Evolutionary conservation across 345 rosid genomes (phyloP).

Genomic region (Eucalyptus marginata): DNA sequence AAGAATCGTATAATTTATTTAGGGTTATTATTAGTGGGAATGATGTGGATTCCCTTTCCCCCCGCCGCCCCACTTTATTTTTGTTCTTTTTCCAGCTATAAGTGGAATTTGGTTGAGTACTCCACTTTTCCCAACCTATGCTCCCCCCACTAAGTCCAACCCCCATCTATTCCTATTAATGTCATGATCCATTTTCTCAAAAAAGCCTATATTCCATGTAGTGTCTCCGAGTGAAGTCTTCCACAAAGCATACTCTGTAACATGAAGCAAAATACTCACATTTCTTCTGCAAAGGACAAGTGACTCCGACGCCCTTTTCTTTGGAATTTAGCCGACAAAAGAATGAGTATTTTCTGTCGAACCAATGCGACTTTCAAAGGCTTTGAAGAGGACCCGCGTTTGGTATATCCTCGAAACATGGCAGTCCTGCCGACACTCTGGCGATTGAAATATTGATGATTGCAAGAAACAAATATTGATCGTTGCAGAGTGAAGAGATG

Average conservation of each 20-base stretch:
- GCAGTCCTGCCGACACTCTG: background rate
- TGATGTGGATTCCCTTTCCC: background rate
- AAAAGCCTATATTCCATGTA: background rate
- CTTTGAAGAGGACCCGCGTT: background rate
- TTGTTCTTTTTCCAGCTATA: background rate
- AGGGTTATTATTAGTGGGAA: background rate
- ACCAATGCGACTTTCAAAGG: background rate
- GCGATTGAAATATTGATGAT: background rate
- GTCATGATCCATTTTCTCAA: background rate
- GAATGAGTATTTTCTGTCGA: background rate
- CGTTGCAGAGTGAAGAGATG: background rate
- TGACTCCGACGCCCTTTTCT: background rate
- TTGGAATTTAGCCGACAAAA: background rate
- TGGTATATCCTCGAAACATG: background rate
- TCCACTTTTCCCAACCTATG: background rate
- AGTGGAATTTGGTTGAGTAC: background rate
- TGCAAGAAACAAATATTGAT: background rate
- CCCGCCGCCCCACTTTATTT: background rate
- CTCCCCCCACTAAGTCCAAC: background rate
- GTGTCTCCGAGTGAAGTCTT: background rate
- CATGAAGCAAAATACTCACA: background rate
- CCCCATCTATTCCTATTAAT: background rate
- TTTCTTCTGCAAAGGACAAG: background rate
- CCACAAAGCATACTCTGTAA: background rate
- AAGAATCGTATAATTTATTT: too few species aligned